Evolutionary conservation across 495 filamentous ascomycete species (phyloP).

Genomic region (Letharia lupina): DNA sequence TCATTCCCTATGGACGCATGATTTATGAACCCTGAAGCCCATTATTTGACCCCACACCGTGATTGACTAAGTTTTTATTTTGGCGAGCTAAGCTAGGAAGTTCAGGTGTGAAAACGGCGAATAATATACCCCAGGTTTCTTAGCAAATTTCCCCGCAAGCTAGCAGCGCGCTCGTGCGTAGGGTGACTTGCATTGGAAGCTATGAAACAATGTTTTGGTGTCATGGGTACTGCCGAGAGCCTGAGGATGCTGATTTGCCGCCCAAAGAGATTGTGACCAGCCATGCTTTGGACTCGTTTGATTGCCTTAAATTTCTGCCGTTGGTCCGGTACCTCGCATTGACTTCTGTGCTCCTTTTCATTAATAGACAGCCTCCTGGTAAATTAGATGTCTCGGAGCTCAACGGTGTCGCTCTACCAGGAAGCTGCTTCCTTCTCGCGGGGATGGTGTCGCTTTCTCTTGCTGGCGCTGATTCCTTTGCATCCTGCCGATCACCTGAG

Average conservation of each 20-base stretch:
- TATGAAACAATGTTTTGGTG: neutral
- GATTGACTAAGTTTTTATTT: neutral
- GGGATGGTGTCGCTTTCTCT: neutral
- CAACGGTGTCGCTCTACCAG: conserved; percentile 9
- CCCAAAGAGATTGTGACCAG: neutral
- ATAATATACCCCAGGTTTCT: neutral
- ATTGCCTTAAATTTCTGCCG: neutral
- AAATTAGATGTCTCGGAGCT: neutral
- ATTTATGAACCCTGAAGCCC: conserved; percentile 29
- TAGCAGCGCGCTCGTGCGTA: neutral
- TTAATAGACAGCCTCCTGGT: neutral
- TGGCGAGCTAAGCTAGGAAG: too few relatives aligned
- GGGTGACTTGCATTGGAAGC: neutral
- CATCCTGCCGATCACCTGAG: conserved; percentile 26
- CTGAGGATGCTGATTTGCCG: neutral
- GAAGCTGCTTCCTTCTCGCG: neutral
- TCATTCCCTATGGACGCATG: conserved; percentile 13
- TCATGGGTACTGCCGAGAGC: neutral
- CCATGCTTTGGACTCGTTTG: neutral
- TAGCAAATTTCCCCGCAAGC: neutral
- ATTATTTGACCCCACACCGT: neutral
- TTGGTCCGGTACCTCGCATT: neutral
- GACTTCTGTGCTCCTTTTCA: neutral
- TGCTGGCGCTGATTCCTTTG: conserved; percentile 11
- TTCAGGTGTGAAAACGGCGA: neutral